Conservation (phyloP, 192 early-diverging fungal genomes). For the Umbelopsis ramanniana region DNA sequence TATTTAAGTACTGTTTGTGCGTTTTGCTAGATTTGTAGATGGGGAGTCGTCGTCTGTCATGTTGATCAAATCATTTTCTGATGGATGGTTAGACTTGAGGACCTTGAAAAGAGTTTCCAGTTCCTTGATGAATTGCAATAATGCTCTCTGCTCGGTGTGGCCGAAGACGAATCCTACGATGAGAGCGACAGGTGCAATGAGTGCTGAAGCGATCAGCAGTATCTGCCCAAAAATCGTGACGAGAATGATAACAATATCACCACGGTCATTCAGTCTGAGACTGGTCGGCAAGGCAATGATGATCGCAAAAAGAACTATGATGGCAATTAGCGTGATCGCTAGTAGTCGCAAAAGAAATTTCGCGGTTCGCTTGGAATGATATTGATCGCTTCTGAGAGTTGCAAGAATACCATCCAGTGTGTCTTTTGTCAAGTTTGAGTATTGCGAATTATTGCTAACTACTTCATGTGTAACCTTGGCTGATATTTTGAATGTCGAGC, state of each 20-base stretch:
- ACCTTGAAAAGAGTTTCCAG: slow-evolving; percentile 9
- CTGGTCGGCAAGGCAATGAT: slow-evolving; percentile 8
- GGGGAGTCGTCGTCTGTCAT: slow-evolving; percentile 3
- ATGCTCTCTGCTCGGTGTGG: slow-evolving; percentile 18
- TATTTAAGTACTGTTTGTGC: neutral
- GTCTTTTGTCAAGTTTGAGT: neutral
- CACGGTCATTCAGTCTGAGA: neutral
- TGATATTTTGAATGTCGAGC: slow-evolving; percentile 45
- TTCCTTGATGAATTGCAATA: slow-evolving; percentile 27
- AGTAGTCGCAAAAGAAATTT: neutral
- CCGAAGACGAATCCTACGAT: slow-evolving; percentile 42
- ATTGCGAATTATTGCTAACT: neutral
- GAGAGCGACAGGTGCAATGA: slow-evolving; percentile 6
- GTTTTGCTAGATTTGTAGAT: neutral
- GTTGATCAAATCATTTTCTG: neutral
- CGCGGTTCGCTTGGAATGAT: neutral
- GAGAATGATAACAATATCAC: neutral
- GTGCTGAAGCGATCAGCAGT: slow-evolving; percentile 3
- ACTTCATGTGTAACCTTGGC: neutral
- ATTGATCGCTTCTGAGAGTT: slow-evolving; percentile 16
- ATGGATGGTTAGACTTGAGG: neutral
- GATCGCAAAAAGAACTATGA: slow-evolving; percentile 7
- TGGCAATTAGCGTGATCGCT: neutral
- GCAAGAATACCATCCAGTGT: slow-evolving; percentile 3
- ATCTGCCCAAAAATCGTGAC: slow-evolving; percentile 11